phyloP scores from a whole-genome alignment of 345 rosid species.

The Eucalyptus sp. region DNA sequence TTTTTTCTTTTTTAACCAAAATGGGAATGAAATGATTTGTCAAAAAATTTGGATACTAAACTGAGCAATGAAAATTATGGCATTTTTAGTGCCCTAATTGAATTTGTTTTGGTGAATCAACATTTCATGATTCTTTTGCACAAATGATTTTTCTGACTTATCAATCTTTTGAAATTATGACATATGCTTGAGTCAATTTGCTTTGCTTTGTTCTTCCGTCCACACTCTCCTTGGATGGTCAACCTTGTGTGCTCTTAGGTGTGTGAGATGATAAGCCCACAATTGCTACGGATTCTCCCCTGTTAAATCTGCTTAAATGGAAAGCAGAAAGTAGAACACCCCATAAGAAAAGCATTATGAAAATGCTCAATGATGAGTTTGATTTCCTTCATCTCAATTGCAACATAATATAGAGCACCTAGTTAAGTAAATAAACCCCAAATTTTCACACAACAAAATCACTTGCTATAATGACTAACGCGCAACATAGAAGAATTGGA shows the following conservation, averaged over 20 bases:
- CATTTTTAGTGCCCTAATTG: background rate
- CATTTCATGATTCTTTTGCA: no score
- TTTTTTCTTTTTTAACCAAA: background rate
- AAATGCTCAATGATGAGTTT: background rate
- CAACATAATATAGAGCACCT: background rate
- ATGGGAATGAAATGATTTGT: no score
- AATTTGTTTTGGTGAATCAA: no score
- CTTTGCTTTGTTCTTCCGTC: background rate
- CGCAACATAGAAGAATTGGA: background rate
- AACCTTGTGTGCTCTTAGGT: background rate
- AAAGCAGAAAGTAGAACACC: background rate
- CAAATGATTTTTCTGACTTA: no score
- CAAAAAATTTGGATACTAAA: no score
- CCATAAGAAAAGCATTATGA: background rate
- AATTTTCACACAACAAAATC: fast-evolving
- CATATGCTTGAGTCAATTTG: background rate
- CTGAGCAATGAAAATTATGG: fast-evolving
- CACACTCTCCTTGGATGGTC: background rate
- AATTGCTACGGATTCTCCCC: background rate
- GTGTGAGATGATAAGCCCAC: background rate
- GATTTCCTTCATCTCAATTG: background rate
- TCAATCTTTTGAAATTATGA: background rate
- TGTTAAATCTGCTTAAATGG: background rate
- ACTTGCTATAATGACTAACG: background rate
- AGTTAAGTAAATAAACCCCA: background rate